A percentile compares a stretch with the other conserved stretches of the same genome.
Evolutionary conservation across 306 rosid genomes (phyloP).

Genomic region (Mimosa pudica): DNA sequence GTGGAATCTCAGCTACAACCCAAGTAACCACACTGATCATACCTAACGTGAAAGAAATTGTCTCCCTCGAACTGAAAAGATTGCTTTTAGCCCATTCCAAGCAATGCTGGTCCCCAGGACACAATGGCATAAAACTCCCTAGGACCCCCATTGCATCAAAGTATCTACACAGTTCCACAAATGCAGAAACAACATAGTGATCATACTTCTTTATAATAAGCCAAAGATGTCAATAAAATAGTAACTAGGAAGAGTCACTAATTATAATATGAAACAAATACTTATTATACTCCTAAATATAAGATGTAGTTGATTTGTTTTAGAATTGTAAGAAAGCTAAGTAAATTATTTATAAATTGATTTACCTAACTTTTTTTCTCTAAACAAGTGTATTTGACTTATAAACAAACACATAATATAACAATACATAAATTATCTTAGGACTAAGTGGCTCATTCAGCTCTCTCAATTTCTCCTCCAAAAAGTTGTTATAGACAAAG

Average conservation of each 20-base stretch:
- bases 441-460: too few relatives aligned
- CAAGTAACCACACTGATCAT: conserved; percentile 63
- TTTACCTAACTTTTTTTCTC: too few relatives aligned
- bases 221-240: conserved; percentile 18
- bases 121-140: conserved; percentile 37
- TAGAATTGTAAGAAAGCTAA: too few relatives aligned
- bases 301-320: too few relatives aligned
- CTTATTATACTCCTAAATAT: too few relatives aligned
- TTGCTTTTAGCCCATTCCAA: conserved; percentile 46
- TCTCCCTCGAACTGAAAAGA: conserved; percentile 50
- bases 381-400: too few relatives aligned
- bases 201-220: conserved; percentile 20
- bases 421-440: too few relatives aligned
- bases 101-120: conserved; percentile 49
- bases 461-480: too few relatives aligned
- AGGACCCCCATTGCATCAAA: conserved; percentile 40
- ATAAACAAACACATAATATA: too few relatives aligned
- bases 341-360: too few relatives aligned
- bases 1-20: conserved; percentile 90
- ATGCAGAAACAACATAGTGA: conserved; percentile 26
- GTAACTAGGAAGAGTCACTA: background rate
- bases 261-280: too few relatives aligned
- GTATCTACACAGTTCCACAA: conserved; percentile 7
- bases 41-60: conserved; percentile 65
- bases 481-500: too few relatives aligned